Conservation (phyloP, 2,329 filamentous ascomycete species). For the Aspergillus fijiensis region DNA sequence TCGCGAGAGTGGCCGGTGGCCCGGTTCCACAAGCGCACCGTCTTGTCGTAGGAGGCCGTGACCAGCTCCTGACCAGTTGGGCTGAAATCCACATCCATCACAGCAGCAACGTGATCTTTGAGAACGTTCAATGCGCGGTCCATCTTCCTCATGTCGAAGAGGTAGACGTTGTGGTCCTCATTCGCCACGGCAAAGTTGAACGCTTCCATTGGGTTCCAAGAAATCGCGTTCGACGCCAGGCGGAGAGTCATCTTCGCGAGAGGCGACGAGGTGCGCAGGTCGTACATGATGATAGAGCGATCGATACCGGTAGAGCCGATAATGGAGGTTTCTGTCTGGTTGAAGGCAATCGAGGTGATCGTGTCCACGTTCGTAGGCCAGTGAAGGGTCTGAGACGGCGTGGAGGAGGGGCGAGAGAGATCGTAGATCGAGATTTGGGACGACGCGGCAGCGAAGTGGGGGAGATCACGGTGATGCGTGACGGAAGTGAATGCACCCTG, state of each 20-base stretch:
- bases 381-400: slow-evolving; percentile 75
- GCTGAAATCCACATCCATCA: slow-evolving; percentile 95
- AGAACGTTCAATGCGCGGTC: slow-evolving; percentile 83
- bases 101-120: slow-evolving; percentile 84
- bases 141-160: slow-evolving; percentile 94
- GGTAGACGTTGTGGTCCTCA: slow-evolving; percentile 89
- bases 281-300: slow-evolving; percentile 84
- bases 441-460: slow-evolving; percentile 75
- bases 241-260: slow-evolving; percentile 77
- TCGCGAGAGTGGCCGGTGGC: slow-evolving; percentile 82
- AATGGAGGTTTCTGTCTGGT: slow-evolving; percentile 89
- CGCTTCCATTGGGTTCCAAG: slow-evolving; percentile 96
- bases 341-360: slow-evolving; percentile 84
- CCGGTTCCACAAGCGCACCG: slow-evolving; percentile 79
- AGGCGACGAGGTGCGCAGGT: slow-evolving; percentile 81
- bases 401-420: slow-evolving; percentile 71
- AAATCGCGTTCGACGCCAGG: slow-evolving; percentile 77
- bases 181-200: slow-evolving; percentile 93
- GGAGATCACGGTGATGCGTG: slow-evolving; percentile 75
- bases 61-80: slow-evolving; percentile 94
- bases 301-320: slow-evolving; percentile 83
- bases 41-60: slow-evolving; percentile 83
- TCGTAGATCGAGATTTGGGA: slow-evolving; percentile 85
- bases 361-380: slow-evolving; percentile 92
- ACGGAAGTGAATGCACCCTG: slow-evolving; percentile 77